Evolutionary conservation across 129 eudicot genomes (phyloP).

Genomic region (Kitagawia praeruptora): DNA sequence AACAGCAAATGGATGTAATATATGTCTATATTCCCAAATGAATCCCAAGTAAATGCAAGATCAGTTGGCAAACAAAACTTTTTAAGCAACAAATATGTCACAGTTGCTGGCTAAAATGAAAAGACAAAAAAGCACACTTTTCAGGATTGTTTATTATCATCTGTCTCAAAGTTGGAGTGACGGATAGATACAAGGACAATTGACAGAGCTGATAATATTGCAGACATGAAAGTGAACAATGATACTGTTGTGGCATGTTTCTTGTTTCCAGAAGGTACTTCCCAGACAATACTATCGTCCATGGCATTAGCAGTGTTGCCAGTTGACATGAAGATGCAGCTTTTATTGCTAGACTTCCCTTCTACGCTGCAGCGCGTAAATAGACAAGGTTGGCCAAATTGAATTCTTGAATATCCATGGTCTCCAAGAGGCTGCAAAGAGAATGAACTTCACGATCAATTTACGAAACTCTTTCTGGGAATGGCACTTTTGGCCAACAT

Average conservation of each 20-base stretch:
- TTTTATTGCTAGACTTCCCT: constrained; percentile 20
- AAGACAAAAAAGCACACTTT: too few species aligned
- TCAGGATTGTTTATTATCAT: constrained; percentile 35
- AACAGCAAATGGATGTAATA: neutral
- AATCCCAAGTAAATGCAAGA: neutral
- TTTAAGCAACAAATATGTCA: neutral
- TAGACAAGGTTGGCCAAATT: constrained; percentile 58
- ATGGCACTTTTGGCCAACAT: neutral
- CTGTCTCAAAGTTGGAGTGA: constrained; percentile 19
- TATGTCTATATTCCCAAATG: neutral
- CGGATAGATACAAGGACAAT: constrained; percentile 44
- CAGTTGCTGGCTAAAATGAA: neutral
- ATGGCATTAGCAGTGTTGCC: constrained; percentile 6
- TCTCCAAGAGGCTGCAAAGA: constrained; percentile 63
- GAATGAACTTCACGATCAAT: neutral
- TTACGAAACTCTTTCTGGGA: neutral
- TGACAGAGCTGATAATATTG: constrained; percentile 49
- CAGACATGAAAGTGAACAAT: constrained; percentile 58
- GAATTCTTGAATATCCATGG: constrained; percentile 41
- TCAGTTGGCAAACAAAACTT: neutral
- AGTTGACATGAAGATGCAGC: constrained; percentile 32
- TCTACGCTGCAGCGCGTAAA: constrained; percentile 37
- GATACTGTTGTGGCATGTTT: constrained; percentile 59
- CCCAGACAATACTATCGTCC: constrained; percentile 39
- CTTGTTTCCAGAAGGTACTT: constrained; percentile 66